A percentile compares a stretch with the other conserved stretches of the same genome.
phyloP scores from a whole-genome alignment of 345 rosid genomes.

The Pugionium dolabratum region DNA sequence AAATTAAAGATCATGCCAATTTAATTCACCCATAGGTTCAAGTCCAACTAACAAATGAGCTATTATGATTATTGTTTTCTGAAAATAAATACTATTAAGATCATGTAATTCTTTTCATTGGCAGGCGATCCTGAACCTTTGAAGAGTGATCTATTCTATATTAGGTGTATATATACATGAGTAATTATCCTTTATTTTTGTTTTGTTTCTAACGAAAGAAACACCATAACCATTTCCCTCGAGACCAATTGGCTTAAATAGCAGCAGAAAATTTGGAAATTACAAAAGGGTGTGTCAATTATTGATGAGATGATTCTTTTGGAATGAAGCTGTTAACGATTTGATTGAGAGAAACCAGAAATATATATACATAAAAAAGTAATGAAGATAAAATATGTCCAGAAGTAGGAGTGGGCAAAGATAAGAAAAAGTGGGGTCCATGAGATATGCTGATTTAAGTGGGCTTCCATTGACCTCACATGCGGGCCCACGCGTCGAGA shows the following conservation, averaged over 20 bases:
- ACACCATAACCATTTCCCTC: no score
- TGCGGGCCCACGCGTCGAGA: background rate
- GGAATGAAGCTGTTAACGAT: slow-evolving; percentile 15
- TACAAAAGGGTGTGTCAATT: slow-evolving; percentile 22
- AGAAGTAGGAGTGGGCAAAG: slow-evolving; percentile 23
- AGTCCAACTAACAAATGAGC: slow-evolving; percentile 11
- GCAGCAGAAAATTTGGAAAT: slow-evolving; percentile 10
- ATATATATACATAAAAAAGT: no score
- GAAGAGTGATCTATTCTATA: slow-evolving; percentile 6
- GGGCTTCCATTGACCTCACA: slow-evolving; percentile 20
- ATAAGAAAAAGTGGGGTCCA: slow-evolving; percentile 1
- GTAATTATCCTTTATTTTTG: slow-evolving; percentile 8
- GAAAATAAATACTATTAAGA: background rate
- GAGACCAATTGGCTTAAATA: slow-evolving; percentile 18
- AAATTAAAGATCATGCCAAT: no score
- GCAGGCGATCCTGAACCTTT: slow-evolving; percentile 23
- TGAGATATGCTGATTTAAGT: background rate
- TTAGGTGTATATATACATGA: background rate
- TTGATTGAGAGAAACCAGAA: background rate
- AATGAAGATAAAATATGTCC: no score
- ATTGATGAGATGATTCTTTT: slow-evolving; percentile 20
- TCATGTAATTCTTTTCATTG: slow-evolving; percentile 16
- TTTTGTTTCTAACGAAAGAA: background rate
- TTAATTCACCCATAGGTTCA: background rate
- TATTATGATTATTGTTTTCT: background rate